Conservation (phyloP, 345 rosid species). For the Hibiscus tridactylites region DNA sequence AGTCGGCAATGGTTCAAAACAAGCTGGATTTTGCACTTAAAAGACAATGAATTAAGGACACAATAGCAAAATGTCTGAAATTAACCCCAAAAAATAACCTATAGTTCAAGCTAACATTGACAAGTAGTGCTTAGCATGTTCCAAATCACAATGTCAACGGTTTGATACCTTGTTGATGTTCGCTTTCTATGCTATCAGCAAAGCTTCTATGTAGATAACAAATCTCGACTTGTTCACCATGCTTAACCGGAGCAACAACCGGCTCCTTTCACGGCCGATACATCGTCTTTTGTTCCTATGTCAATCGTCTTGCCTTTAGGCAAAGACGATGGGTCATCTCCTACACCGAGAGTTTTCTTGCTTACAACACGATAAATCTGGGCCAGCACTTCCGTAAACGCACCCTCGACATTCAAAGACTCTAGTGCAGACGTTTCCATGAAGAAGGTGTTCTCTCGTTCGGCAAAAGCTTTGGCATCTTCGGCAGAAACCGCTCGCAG, state of each 20-base stretch:
- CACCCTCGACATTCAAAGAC: slow-evolving; percentile 68
- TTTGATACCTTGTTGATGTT: neutral
- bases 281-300: slow-evolving; percentile 63
- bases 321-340: slow-evolving; percentile 71
- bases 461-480: slow-evolving; percentile 59
- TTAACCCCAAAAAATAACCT: slow-evolving; percentile 3
- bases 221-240: slow-evolving; percentile 1
- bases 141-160: slow-evolving; percentile 2
- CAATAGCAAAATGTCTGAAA: neutral
- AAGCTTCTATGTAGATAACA: slow-evolving; percentile 11
- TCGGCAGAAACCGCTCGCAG: slow-evolving; percentile 65
- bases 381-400: slow-evolving; percentile 76
- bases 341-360: slow-evolving; percentile 74
- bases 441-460: slow-evolving; percentile 61
- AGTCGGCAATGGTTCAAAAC: neutral
- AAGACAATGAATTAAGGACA: neutral
- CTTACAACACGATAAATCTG: slow-evolving; percentile 71
- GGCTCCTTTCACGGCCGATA: slow-evolving; percentile 64
- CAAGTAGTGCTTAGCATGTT: neutral
- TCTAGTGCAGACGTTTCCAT: slow-evolving; percentile 92
- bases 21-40: neutral
- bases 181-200: neutral
- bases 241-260: slow-evolving; percentile 65
- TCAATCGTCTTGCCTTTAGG: slow-evolving; percentile 76
- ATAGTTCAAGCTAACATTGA: neutral